Evolutionary conservation across 2,329 filamentous ascomycete species (phyloP).

Genomic region (Furcasterigmium furcatum): DNA sequence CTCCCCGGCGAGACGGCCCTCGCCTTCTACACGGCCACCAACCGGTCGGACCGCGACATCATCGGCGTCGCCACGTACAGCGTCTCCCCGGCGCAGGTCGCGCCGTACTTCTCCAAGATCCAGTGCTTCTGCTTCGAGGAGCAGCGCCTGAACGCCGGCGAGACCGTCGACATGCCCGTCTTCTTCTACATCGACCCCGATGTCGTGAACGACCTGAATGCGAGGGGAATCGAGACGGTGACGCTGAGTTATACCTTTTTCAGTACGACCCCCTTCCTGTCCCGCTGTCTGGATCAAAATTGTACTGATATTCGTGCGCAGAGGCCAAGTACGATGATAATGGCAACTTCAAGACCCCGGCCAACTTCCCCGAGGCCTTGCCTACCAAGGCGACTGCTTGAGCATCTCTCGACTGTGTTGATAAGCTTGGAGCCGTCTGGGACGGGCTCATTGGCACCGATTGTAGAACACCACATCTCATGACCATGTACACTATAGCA

Average conservation of each 20-base stretch:
- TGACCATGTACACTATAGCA: background rate
- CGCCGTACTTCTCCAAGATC: slow-evolving; percentile 98
- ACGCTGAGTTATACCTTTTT: slow-evolving; percentile 98
- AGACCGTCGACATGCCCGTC: slow-evolving; percentile 98
- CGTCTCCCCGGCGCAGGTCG: slow-evolving; percentile 92
- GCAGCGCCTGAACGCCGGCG: slow-evolving; percentile 88
- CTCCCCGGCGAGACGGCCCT: slow-evolving; percentile 94
- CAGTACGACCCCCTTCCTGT: slow-evolving; percentile 65
- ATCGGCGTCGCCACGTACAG: slow-evolving; percentile 98
- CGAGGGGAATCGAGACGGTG: slow-evolving; percentile 92
- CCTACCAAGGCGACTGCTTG: background rate
- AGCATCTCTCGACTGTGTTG: too few relatives aligned
- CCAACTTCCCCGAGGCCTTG: slow-evolving; percentile 5
- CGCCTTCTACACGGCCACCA: slow-evolving; percentile 96
- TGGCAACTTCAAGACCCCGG: slow-evolving; percentile 37
- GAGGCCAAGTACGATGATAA: slow-evolving; percentile 45
- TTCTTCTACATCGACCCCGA: slow-evolving; percentile 99
- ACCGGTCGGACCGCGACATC: slow-evolving; percentile 85
- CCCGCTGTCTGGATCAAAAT: background rate
- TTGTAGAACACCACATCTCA: background rate
- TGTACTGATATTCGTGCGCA: slow-evolving; percentile 13
- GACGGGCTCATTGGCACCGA: too few relatives aligned
- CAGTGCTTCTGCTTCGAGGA: slow-evolving; percentile 99
- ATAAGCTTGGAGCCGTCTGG: too few relatives aligned
- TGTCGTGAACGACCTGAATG: slow-evolving; percentile 85